Evolutionary conservation across 129 eudicot species (phyloP).

Genomic region (Daucus carota): DH1_v3.0 NC_030384.2:23868001-23868500

Average conservation of each 20-base stretch:
- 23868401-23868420: neutral
- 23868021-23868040: constrained; percentile 85
- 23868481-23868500: constrained; percentile 39
- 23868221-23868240: neutral
- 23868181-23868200: neutral
- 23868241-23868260: neutral
- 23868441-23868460: neutral
- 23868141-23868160: neutral
- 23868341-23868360: neutral
- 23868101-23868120: constrained; percentile 65
- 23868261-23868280: neutral
- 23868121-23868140: neutral
- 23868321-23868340: neutral
- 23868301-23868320: neutral
- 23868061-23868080: constrained; percentile 96
- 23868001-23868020: constrained; percentile 91
- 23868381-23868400: neutral
- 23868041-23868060: constrained; percentile 90
- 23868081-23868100: constrained; percentile 76
- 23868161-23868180: neutral
- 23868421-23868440: neutral
- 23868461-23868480: neutral
- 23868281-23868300: neutral
- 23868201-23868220: neutral
- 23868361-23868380: neutral